Evolutionary conservation across 306 rosid species (phyloP), one percentile per base, ranked within the genome.

Genomic region (Sicyos edulis): DNA sequence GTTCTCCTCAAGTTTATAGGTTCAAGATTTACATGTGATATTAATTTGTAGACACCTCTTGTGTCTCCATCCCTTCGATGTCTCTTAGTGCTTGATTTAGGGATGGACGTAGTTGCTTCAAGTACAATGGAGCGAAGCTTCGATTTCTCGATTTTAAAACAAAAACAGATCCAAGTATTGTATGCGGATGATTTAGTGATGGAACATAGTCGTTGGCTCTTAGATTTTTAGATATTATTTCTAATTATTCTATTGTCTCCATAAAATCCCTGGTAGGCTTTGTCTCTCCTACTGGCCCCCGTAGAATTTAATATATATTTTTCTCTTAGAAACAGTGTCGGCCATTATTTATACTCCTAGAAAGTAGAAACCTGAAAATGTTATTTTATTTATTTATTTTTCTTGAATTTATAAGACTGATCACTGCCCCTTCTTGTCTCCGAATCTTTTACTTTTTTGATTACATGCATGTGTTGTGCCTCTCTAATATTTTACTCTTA

Each of bases 201-300:
- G n/a, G 26, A 37, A 63, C 24, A n/a, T n/a, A 37, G 26, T 37
- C 26, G 32, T 8, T 19, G 70, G 51, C 32, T 40, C 15, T 62
- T 3, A 29, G 50, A 62, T 16, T 16, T 62, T 42, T 66, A 2
- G 34, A 66, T 37, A 20, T 66, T n/a, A n/a, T n/a, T n/a, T 26
- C 29, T 26, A 10, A 37, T 24, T 63, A 63, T 58, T 58, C 9
- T 13, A 1, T 50, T 3, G 8, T 54, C 29, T 56, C 61, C 20
- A 20, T n/a, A 21, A 47, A 67, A 67, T 45, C 10, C 0, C n/a
- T 26, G 47, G 29, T 70, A 24, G 14, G 42, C 58, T 69, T 69
- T 16, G 89, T 86, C 93, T 71, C 52, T 76, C 69, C 10, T 49
- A 12, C 45, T 58, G 81, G 56, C 61, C 90, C 66, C 76, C 58